phyloP scores from a whole-genome alignment of 805 yeast genomes.

The Blastobotrys americana region DNA sequence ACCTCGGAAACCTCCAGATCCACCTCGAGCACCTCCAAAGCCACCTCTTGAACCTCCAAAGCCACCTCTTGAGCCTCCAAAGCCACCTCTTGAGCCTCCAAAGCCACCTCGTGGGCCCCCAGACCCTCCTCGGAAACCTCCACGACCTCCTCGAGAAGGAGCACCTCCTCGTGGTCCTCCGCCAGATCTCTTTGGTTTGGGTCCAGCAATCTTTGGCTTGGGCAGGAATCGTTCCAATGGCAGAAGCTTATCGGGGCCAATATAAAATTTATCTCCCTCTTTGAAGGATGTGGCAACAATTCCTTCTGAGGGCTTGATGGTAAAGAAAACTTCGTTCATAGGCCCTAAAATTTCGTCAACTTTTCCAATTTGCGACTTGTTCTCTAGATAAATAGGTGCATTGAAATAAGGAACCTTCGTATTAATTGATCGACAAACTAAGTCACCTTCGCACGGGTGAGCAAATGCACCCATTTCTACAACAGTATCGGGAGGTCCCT shows the following conservation, averaged over 20 bases:
- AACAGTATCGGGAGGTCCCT: slow-evolving; percentile 97
- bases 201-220: slow-evolving; percentile 86
- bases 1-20: slow-evolving; percentile 42
- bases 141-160: slow-evolving; percentile 40
- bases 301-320: slow-evolving; percentile 94
- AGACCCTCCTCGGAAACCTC: slow-evolving; percentile 39
- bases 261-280: slow-evolving; percentile 91
- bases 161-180: slow-evolving; percentile 42
- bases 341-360: slow-evolving; percentile 98
- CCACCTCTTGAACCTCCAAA: slow-evolving; percentile 25
- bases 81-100: slow-evolving; percentile 22
- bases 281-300: slow-evolving; percentile 90
- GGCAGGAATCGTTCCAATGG: slow-evolving; percentile 97
- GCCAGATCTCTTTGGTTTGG: slow-evolving; percentile 55
- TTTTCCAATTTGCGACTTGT: slow-evolving; percentile 93
- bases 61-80: slow-evolving; percentile 18
- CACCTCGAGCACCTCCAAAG: slow-evolving; percentile 35
- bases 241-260: slow-evolving; percentile 89
- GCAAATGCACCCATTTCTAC: slow-evolving; percentile 89
- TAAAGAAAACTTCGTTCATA: slow-evolving; percentile 93
- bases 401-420: slow-evolving; percentile 95
- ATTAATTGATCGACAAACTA: slow-evolving; percentile 92
- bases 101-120: slow-evolving; percentile 41
- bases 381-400: slow-evolving; percentile 95
- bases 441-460: slow-evolving; percentile 94